Percentiles rank a stretch among this genome's conserved stretches.
These are phyloP conservation scores for Lecanicillium sp. DNA, from an alignment of 2,329 filamentous ascomycete genomes.

Conservation along the genomic window DNA sequence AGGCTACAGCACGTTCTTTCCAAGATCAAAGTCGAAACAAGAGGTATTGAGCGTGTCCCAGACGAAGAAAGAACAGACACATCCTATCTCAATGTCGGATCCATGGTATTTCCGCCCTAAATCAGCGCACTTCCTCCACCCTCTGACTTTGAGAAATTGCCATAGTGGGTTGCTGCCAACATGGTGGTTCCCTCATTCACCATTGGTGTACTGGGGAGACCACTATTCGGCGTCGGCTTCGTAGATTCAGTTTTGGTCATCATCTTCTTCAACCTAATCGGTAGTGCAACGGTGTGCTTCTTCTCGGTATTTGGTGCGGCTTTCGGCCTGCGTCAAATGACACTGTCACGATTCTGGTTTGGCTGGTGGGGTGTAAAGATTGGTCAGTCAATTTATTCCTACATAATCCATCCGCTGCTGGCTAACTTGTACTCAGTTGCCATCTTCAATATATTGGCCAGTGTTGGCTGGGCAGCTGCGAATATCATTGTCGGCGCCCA, in stretches of 20 bases:
- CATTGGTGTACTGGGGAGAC: conserved; percentile 58
- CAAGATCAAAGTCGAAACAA: conserved; percentile 61
- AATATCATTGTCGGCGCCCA: conserved; percentile 72
- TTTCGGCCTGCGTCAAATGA: conserved; percentile 70
- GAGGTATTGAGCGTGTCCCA: conserved; percentile 69
- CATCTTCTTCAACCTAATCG: conserved; percentile 66
- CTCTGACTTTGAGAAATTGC: conserved; percentile 3
- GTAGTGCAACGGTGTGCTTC: conserved; percentile 60
- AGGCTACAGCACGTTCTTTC: conserved; percentile 52
- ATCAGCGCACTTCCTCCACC: neutral
- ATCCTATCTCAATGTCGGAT: conserved; percentile 59
- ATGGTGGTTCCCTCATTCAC: conserved; percentile 72
- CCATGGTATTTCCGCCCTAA: conserved; percentile 48
- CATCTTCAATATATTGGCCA: conserved; percentile 61
- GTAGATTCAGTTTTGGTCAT: conserved; percentile 62
- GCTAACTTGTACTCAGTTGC: conserved; percentile 38
- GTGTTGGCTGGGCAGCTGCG: conserved; percentile 65
- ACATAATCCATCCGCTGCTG: too few relatives aligned
- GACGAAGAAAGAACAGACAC: conserved; percentile 60
- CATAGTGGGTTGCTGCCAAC: conserved; percentile 65
- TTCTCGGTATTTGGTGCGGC: conserved; percentile 67
- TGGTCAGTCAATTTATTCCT: conserved; percentile 35
- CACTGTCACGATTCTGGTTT: conserved; percentile 66
- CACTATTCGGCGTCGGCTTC: conserved; percentile 60
- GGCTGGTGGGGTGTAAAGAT: conserved; percentile 63